These are phyloP conservation scores for Lactarius akahatsu DNA, from an alignment of 768 basidiomycete species.

Conservation along the genomic window DNA sequence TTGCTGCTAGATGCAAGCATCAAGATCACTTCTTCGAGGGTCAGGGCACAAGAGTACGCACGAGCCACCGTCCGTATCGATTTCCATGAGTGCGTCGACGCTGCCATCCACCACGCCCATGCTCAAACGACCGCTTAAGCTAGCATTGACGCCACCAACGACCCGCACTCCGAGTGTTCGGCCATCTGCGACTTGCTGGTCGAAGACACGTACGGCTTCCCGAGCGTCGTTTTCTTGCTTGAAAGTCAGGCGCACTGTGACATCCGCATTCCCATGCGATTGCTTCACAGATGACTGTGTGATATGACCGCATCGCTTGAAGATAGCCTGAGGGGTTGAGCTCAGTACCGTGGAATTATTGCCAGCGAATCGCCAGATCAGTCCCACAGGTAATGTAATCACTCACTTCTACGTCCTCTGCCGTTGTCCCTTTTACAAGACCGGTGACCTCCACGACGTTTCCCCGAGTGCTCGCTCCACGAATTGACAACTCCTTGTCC, in stretches of 20 bases:
- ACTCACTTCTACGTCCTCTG: slow-evolving; percentile 30
- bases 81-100: slow-evolving; percentile 28
- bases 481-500: slow-evolving; percentile 26
- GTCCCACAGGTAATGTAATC: background rate
- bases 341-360: background rate
- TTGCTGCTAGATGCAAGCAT: slow-evolving; percentile 14
- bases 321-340: slow-evolving; percentile 24
- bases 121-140: slow-evolving; percentile 28
- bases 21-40: background rate
- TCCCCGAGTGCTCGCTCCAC: slow-evolving; percentile 29
- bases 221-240: slow-evolving; percentile 30
- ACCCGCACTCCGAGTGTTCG: slow-evolving; percentile 28
- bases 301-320: slow-evolving; percentile 30
- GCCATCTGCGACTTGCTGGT: slow-evolving; percentile 30
- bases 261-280: slow-evolving; percentile 17
- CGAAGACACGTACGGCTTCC: slow-evolving; percentile 25
- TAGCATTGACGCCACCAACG: slow-evolving; percentile 30
- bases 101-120: slow-evolving; percentile 27
- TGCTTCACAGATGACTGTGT: slow-evolving; percentile 27
- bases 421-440: slow-evolving; percentile 30
- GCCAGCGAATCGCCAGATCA: background rate
- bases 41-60: slow-evolving; percentile 10
- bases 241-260: slow-evolving; percentile 30
- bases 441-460: slow-evolving; percentile 30
- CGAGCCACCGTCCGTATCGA: slow-evolving; percentile 23